A percentile compares a stretch with the other conserved stretches of the same genome.
Conservation (phyloP, 345 rosid genomes). For the Brassica juncea region DNA sequence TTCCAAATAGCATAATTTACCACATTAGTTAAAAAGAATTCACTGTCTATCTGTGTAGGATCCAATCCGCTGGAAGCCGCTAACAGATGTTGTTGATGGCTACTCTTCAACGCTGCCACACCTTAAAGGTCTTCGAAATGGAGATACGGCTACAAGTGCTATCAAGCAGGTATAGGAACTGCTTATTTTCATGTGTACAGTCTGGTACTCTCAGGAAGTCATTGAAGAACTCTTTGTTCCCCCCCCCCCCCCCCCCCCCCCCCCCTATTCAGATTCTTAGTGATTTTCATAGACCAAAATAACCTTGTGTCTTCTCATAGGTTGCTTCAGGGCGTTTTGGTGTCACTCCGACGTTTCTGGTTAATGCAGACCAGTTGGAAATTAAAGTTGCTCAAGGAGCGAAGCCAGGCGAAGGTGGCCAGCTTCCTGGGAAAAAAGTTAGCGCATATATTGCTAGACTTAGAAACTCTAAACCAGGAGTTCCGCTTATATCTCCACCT, state of each 20-base stretch:
- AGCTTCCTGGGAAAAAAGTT: constrained; percentile 97
- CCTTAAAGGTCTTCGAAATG: constrained; percentile 99
- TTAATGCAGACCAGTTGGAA: constrained; percentile 88
- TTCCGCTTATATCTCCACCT: constrained; percentile 99
- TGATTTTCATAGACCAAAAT: constrained; percentile 12
- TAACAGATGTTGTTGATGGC: constrained; percentile 93
- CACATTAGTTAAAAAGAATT: not conserved
- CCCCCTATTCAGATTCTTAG: not conserved
- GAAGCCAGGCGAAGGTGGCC: constrained; percentile 99
- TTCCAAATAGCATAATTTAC: not conserved
- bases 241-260: too few species aligned
- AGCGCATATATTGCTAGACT: constrained; percentile 96
- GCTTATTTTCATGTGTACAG: constrained; percentile 14
- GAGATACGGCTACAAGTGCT: constrained; percentile 99
- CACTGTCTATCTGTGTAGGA: constrained; percentile 53
- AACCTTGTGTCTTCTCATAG: constrained; percentile 45
- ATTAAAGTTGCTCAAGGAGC: constrained; percentile 99
- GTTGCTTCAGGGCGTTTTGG: constrained; percentile 99
- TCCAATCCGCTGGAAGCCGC: constrained; percentile 95
- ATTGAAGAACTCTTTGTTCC: not conserved
- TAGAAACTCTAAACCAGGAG: constrained; percentile 97
- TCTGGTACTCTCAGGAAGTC: constrained; percentile 16
- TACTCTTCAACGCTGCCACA: constrained; percentile 96
- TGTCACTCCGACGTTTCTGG: constrained; percentile 97
- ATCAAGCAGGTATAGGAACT: constrained; percentile 75